phyloP scores from a whole-genome alignment of 2,329 filamentous ascomycete species.

The Neobulgaria alba region DNA sequence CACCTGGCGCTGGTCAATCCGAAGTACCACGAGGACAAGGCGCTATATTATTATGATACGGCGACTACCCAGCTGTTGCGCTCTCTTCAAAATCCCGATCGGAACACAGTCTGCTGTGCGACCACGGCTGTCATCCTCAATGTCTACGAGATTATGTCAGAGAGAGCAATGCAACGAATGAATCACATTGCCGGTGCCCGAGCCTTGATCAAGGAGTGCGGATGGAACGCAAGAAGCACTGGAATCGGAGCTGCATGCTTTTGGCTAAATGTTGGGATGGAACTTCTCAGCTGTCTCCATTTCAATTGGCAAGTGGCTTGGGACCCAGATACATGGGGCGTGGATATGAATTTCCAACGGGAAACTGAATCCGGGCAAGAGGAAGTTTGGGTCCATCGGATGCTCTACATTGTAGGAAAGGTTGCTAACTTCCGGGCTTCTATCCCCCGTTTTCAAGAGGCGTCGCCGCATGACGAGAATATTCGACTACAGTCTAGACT shows the following conservation, averaged over 20 bases:
- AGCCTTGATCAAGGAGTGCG: conserved; percentile 80
- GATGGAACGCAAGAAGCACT: conserved; percentile 71
- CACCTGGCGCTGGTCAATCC: conserved; percentile 67
- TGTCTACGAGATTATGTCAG: conserved; percentile 88
- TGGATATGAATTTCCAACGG: conserved; percentile 65
- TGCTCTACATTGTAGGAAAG: conserved; percentile 82
- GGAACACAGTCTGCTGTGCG: conserved; percentile 76
- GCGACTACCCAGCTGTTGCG: conserved; percentile 71
- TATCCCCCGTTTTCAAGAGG: conserved; percentile 51
- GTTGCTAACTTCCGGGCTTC: conserved; percentile 76
- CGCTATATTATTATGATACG: conserved; percentile 74
- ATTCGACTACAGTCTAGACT: conserved; percentile 54
- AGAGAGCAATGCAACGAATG: conserved; percentile 71
- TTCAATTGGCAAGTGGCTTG: conserved; percentile 82
- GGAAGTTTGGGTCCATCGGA: conserved; percentile 80
- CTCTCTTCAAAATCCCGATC: conserved; percentile 73
- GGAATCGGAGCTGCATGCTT: conserved; percentile 85
- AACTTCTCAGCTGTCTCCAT: conserved; percentile 78
- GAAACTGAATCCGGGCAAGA: conserved; percentile 55
- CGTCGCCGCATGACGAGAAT: conserved; percentile 54
- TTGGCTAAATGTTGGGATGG: conserved; percentile 87
- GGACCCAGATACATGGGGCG: conserved; percentile 84
- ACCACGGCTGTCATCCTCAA: conserved; percentile 83
- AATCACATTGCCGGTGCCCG: conserved; percentile 81
- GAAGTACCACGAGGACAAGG: conserved; percentile 66